phyloP scores from a whole-genome alignment of 805 yeast genomes.

The Candida sanyiensis region DNA sequence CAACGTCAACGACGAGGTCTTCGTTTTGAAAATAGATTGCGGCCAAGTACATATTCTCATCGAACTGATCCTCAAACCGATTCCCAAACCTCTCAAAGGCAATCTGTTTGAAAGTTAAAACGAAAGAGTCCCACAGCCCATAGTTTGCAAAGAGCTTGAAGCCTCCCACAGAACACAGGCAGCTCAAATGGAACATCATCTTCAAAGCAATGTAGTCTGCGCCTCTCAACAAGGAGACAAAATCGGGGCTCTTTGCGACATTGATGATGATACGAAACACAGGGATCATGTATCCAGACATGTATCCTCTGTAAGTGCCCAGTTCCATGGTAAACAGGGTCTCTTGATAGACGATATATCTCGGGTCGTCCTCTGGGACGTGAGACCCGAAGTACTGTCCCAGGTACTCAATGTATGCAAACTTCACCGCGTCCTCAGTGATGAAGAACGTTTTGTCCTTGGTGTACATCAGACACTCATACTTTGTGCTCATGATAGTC shows the following conservation, averaged over 20 bases:
- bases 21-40: not conserved
- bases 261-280: constrained; percentile 14
- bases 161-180: constrained; percentile 19
- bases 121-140: constrained; percentile 20
- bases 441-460: constrained; percentile 12
- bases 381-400: constrained; percentile 10
- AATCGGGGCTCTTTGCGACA: constrained; percentile 7
- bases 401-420: constrained; percentile 17
- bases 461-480: constrained; percentile 12
- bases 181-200: constrained; percentile 18
- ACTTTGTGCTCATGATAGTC: constrained; percentile 11
- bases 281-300: constrained; percentile 20
- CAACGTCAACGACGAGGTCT: not conserved
- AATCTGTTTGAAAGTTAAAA: constrained; percentile 12
- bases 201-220: constrained; percentile 20
- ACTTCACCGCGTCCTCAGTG: constrained; percentile 8
- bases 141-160: constrained; percentile 16
- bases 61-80: constrained; percentile 19
- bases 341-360: constrained; percentile 8
- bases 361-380: constrained; percentile 3
- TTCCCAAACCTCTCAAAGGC: constrained; percentile 9
- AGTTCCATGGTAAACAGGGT: constrained; percentile 16
- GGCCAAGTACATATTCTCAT: constrained; percentile 10
- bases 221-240: constrained; percentile 11
- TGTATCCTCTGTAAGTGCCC: constrained; percentile 16